Base-by-base conservation (phyloP, 1,284 basidiomycete species). In the Sutorius eximius region DNA sequence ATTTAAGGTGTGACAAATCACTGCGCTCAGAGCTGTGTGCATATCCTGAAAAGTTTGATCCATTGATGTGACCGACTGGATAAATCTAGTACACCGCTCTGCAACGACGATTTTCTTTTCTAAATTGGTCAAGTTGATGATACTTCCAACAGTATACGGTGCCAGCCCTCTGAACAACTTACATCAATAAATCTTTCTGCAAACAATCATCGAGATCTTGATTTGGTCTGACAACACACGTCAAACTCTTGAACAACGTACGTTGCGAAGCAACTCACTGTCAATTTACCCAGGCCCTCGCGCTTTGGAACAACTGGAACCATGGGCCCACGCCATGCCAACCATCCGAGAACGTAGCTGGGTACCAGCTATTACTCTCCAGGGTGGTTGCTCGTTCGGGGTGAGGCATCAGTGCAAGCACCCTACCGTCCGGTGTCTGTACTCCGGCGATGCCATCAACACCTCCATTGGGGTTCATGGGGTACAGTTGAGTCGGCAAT, bases 371-470 rank as follows among this genome's bases (percentile, higher is more conserved):
- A 67, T 93, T 94, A 68, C 85, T 89, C 68, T 91, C 90, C 55
- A 91, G 67, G 30, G 84, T 77, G 12, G 82, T 79, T 16, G 91
- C 88, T 27, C 93, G 82, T 70, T 95, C 93, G 0, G 93, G 93
- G 73, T 96, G 96, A 29, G 96, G 96, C 97, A 99, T 99, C 64
- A 99, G 75, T 8, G 92, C 93, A 55, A 99, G 77, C 13, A 99
- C 89, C 16, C 95, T 82, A 15, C 96, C 96, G 62, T 89, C 81
- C 3, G 83, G 80, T 3, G 93, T 94, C 64, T 93, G 87, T 36
- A 99, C 82, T 24, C 94, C 96, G 11, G 95, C 91, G 53, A 98
- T 85, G 18, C 94, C 96, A 11, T 81, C 85, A 0, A 88, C 84
- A 63, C 88, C 91, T 38, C 97, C 96, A 71, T 99, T 99, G 30